Evolutionary conservation across 306 rosid species (phyloP).

Genomic region (Chamaecrista fasciculata): DNA sequence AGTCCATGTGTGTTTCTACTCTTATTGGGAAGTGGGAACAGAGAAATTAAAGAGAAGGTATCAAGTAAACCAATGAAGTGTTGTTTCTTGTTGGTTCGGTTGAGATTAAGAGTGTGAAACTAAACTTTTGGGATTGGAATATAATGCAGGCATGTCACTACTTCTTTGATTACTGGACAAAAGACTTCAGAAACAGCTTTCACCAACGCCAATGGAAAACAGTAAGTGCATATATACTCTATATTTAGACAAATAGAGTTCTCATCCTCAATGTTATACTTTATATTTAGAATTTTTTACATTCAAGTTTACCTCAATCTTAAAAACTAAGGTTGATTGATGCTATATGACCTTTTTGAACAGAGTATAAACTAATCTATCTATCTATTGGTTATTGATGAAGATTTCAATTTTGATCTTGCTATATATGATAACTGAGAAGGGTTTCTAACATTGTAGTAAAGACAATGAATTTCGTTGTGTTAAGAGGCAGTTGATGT

Average conservation of each 20-base stretch:
- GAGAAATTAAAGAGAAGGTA: background rate
- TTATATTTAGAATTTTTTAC: background rate
- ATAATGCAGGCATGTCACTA: constrained; percentile 48
- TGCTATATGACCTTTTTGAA: background rate
- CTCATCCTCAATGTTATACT: no score
- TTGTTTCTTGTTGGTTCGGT: background rate
- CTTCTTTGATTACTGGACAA: constrained; percentile 49
- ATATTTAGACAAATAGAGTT: no score
- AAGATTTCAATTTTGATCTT: background rate
- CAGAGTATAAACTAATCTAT: background rate
- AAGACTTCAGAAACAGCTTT: constrained; percentile 34
- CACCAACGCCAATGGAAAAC: constrained; percentile 31
- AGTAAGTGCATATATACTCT: constrained; percentile 43
- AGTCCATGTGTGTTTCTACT: no score
- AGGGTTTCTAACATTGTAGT: constrained; percentile 10
- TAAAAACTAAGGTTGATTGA: background rate
- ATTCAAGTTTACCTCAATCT: background rate
- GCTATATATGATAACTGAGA: background rate
- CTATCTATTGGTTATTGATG: background rate
- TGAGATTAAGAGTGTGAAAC: background rate
- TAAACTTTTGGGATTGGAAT: background rate
- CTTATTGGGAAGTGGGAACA: no score
- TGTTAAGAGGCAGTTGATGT: constrained; percentile 46
- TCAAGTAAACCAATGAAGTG: background rate
- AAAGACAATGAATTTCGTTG: constrained; percentile 50